phyloP scores from a whole-genome alignment of 495 filamentous ascomycete genomes.

The Chaetomium cochliodes region DNA sequence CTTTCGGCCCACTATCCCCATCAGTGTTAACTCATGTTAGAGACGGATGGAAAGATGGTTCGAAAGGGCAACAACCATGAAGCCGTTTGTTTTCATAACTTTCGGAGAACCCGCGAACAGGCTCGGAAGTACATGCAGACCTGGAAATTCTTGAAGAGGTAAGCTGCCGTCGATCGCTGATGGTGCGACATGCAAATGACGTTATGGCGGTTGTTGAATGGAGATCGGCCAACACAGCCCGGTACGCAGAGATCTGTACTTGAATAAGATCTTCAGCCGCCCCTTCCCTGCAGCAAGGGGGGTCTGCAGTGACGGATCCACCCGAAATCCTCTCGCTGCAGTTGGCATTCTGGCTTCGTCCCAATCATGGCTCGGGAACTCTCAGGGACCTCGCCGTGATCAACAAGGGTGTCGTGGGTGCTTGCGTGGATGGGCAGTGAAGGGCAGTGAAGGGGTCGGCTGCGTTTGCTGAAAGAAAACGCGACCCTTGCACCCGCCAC shows the following conservation, averaged over 20 bases:
- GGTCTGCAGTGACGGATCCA: background rate
- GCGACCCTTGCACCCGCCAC: background rate
- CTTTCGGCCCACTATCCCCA: too few relatives aligned
- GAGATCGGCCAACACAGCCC: background rate
- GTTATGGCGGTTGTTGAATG: slow-evolving; percentile 5
- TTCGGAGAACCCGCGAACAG: background rate
- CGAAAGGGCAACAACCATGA: too few relatives aligned
- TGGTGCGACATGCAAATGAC: slow-evolving; percentile 8
- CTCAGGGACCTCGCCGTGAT: background rate
- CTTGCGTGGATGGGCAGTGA: too few relatives aligned
- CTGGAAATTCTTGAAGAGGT: background rate
- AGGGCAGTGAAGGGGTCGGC: too few relatives aligned
- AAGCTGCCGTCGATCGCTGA: background rate
- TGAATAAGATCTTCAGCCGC: background rate
- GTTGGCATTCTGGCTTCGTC: background rate
- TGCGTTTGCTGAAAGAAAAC: background rate
- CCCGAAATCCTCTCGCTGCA: background rate
- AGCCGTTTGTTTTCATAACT: background rate
- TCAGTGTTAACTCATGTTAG: too few relatives aligned
- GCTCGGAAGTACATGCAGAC: too few relatives aligned
- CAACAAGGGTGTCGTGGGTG: too few relatives aligned
- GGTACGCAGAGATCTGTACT: background rate
- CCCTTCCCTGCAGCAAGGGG: slow-evolving; percentile 1
- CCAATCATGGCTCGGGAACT: background rate
- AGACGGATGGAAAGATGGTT: too few relatives aligned